These are phyloP conservation scores for Chimonanthus praecox DNA, from an alignment of 164 flowering plant genomes.

Conservation along the genomic window DNA sequence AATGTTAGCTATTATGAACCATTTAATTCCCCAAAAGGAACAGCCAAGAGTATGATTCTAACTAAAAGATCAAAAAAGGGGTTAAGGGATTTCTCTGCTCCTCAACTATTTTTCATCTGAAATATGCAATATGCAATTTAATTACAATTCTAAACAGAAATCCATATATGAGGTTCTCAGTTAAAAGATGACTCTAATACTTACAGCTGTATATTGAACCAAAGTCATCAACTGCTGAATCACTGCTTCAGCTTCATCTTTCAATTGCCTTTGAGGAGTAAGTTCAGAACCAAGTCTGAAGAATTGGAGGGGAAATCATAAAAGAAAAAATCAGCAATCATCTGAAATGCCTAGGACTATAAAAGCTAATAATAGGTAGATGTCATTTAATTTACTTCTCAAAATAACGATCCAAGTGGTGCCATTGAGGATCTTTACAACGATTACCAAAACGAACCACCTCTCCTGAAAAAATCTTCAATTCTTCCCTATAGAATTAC, in stretches of 20 bases:
- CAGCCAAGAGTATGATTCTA: neutral
- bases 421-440: conserved; percentile 96
- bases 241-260: conserved; percentile 60
- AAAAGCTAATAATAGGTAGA: conserved; percentile 7
- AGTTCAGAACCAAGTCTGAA: conserved; percentile 59
- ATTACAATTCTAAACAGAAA: neutral
- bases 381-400: conserved; percentile 47
- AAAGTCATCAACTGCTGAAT: conserved; percentile 65
- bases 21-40: too few relatives aligned
- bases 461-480: conserved; percentile 71
- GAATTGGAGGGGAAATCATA: conserved; percentile 5
- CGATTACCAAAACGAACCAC: conserved; percentile 93
- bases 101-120: neutral
- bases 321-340: conserved; percentile 1
- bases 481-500: conserved; percentile 58
- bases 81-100: neutral
- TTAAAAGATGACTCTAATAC: conserved; percentile 22
- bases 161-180: neutral
- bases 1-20: neutral
- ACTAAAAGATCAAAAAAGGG: neutral
- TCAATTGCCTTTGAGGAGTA: conserved; percentile 51
- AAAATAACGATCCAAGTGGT: conserved; percentile 78
- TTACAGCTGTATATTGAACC: conserved; percentile 84
- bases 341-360: neutral
- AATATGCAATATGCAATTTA: neutral